Percentiles rank a stretch among this genome's conserved stretches.
Conservation (phyloP, 2,329 filamentous ascomycete species). For the Neoscytalidium dimidiatum region DNA sequence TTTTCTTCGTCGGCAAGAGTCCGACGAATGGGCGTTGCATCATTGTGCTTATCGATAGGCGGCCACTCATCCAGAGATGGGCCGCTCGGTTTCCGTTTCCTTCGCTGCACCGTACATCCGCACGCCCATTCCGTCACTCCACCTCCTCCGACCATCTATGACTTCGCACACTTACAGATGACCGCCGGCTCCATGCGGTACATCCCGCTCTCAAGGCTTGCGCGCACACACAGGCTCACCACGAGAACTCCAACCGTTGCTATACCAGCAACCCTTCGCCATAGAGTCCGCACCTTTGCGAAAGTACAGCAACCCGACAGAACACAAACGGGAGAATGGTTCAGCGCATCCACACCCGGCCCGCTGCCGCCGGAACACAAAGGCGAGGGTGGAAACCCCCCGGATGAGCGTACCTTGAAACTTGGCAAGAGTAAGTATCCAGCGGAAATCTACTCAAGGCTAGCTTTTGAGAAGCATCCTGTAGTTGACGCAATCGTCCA, state of each 20-base stretch:
- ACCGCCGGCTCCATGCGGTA: slow-evolving; percentile 50
- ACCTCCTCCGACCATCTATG: slow-evolving; percentile 1
- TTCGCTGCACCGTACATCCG: not conserved
- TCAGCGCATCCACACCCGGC: slow-evolving; percentile 42
- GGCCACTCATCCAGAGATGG: not conserved
- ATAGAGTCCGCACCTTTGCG: slow-evolving; percentile 28
- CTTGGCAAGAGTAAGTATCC: slow-evolving; percentile 59
- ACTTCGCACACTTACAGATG: slow-evolving; percentile 32
- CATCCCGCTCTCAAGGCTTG: slow-evolving; percentile 38
- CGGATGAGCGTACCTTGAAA: slow-evolving; percentile 62
- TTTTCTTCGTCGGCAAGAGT: not conserved
- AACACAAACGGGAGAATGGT: slow-evolving; percentile 44
- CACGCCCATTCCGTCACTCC: not conserved
- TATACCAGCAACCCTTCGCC: not conserved
- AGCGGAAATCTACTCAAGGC: no score
- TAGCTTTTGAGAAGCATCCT: not conserved
- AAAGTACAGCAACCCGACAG: slow-evolving; percentile 34
- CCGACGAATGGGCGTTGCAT: slow-evolving; percentile 3
- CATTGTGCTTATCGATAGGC: not conserved
- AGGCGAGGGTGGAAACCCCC: slow-evolving; percentile 48
- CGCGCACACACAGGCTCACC: slow-evolving; percentile 20
- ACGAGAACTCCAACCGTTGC: slow-evolving; percentile 26
- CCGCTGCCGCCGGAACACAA: slow-evolving; percentile 26
- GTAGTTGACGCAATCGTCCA: not conserved
- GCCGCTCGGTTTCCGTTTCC: not conserved